phyloP scores from a whole-genome alignment of 441 rosid genomes.

The Pelargonium hybrid region DNA sequence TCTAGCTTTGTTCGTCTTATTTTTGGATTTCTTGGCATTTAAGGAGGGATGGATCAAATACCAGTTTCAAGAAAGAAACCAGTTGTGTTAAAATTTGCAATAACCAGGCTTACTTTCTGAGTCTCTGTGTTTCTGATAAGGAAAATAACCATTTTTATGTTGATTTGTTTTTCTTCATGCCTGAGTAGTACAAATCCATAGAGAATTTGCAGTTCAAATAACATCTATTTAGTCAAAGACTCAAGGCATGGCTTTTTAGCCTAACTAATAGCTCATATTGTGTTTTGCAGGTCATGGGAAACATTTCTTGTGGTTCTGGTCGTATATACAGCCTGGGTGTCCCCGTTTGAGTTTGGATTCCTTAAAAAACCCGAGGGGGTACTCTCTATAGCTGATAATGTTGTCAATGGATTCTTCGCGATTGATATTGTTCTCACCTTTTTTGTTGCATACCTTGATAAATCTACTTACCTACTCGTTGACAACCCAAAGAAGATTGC shows the following conservation, averaged over 20 bases:
- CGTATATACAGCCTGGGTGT: slow-evolving; percentile 71
- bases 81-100: no score
- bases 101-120: no score
- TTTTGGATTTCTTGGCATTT: no score
- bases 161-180: no score
- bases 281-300: slow-evolving; percentile 61
- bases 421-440: slow-evolving; percentile 68
- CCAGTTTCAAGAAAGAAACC: no score
- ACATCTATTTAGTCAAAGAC: background rate
- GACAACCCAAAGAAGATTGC: slow-evolving; percentile 61
- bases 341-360: slow-evolving; percentile 82
- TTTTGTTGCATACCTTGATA: slow-evolving; percentile 75
- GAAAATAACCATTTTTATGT: no score
- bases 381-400: slow-evolving; percentile 51
- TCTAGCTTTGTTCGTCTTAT: no score
- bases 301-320: slow-evolving; percentile 56
- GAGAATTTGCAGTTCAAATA: background rate
- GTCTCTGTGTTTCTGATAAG: no score
- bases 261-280: background rate
- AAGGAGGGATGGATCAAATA: no score
- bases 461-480: slow-evolving; percentile 50
- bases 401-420: slow-evolving; percentile 76
- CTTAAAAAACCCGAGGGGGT: slow-evolving; percentile 40
- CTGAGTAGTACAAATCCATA: no score
- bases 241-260: background rate